Conservation (phyloP, 75 land plant species). For the Ceratopteris richardii region DNA sequence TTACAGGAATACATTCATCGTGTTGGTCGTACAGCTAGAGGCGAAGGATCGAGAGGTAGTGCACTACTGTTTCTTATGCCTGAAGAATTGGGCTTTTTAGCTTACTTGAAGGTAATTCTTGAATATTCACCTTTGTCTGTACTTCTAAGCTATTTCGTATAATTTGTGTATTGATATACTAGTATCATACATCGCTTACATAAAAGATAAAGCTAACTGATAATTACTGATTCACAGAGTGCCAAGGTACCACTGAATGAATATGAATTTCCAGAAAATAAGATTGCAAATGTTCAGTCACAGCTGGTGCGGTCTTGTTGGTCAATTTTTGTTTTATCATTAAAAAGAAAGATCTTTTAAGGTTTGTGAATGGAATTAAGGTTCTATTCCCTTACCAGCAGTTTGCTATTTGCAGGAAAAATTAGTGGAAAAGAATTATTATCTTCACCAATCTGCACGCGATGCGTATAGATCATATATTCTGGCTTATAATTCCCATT, state of each 20-base stretch:
- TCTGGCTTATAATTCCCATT: conserved; percentile 81
- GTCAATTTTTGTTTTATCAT: too few relatives aligned
- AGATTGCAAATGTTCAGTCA: conserved; percentile 78
- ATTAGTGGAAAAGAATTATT: conserved; percentile 65
- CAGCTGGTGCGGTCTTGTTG: conserved; percentile 42
- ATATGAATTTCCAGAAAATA: conserved; percentile 67
- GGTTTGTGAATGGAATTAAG: too few relatives aligned
- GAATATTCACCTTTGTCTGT: not conserved
- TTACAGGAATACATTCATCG: conserved; percentile 85
- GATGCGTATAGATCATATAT: conserved; percentile 87
- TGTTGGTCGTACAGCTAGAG: conserved; percentile 96
- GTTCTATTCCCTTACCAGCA: not conserved
- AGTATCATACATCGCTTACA: too few relatives aligned
- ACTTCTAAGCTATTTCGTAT: not conserved
- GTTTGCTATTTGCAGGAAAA: conserved; percentile 46
- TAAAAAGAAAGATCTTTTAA: too few relatives aligned
- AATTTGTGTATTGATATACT: not conserved
- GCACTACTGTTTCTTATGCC: conserved; percentile 82
- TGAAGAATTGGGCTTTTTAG: conserved; percentile 76
- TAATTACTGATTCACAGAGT: conserved; percentile 27
- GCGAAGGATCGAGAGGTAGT: conserved; percentile 77
- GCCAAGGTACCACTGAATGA: conserved; percentile 88
- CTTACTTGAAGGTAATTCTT: conserved; percentile 60
- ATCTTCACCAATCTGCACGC: conserved; percentile 81
- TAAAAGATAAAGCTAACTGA: too few relatives aligned